Base-by-base conservation (phyloP, 805 yeast species). In the Wickerhamomyces silvicola region DNA sequence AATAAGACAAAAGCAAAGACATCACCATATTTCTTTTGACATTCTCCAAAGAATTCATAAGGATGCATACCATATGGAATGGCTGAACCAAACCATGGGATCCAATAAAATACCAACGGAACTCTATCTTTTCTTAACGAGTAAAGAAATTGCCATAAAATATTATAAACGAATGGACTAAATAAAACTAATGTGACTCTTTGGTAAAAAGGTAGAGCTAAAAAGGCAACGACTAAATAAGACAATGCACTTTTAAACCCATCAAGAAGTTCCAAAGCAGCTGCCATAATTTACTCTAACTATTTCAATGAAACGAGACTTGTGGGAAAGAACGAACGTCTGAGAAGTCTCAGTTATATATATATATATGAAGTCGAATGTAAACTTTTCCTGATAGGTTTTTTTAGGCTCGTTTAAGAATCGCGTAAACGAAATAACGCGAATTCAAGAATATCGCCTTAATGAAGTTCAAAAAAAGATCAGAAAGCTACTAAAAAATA, bases 1-100 rank as follows among this genome's bases (percentile, higher is more conserved):
- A 92, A 68, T 57, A 92, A 60, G 41, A 88, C 73, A 53, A 92
- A 92, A 17, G 97, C 79, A 54, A 87, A 92, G 31, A 86, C 84
- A 58, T 92, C 97, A 42, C 98, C 98, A 52, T 90, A 75, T 57
- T 86, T 81, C 45, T 68, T 55, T 45, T 87, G 83, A 59, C 88
- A 81, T 24, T 68, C 65, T 41, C 72, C 81, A 50, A 92, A 92
- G 57, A 92, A 92, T 38, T 76, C 84, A 56, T 88, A 92, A 12
- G 98, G 98, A 42, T 81, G 81, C 81, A 79, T 82, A 49, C 98
- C 98, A 52, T 86, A 92, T 6, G 72, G 62, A 26, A 83, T 73
- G 24, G 97, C 94, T 22, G 92, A 80, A 28, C 98, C 98, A 27
- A 90, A 66, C 95, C 97, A 87, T 19, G 98, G 98, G 39, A 92